phyloP scores from a whole-genome alignment of 306 rosid genomes.

The Senna siamea region DNA sequence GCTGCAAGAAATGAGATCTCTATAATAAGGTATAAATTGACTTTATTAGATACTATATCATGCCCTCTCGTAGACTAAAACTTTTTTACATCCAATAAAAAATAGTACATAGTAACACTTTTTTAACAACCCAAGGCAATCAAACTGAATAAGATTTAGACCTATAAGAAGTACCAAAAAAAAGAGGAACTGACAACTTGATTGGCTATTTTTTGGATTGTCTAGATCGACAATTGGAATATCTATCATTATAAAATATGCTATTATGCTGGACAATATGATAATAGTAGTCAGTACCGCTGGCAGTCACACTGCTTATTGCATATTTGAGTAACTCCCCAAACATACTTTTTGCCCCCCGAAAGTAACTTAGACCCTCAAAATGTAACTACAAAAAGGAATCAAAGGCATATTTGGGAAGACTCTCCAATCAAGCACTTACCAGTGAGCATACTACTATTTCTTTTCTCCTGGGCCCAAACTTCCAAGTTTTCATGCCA shows the following conservation, averaged over 20 bases:
- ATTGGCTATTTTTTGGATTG: background rate
- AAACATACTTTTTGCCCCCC: background rate
- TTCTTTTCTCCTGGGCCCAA: background rate
- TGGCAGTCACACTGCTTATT: background rate
- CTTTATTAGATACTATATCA: background rate
- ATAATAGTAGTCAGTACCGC: background rate
- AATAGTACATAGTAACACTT: background rate
- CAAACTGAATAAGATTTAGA: background rate
- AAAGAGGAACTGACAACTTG: background rate
- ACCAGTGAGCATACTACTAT: background rate
- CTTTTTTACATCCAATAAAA: slow-evolving; percentile 4
- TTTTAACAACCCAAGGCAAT: slow-evolving; percentile 8
- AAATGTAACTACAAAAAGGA: background rate
- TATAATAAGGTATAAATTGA: background rate
- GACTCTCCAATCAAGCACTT: background rate
- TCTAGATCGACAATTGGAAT: slow-evolving; percentile 1
- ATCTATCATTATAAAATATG: background rate
- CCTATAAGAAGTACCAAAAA: background rate
- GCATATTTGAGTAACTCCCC: background rate
- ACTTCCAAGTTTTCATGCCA: background rate
- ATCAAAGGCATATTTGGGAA: background rate
- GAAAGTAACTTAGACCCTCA: background rate
- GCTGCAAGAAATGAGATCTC: background rate
- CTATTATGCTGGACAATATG: background rate
- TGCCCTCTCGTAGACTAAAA: background rate